Evolutionary conservation across 495 filamentous ascomycete genomes (phyloP).

Genomic region (Talaromyces nanjingensis): DNA sequence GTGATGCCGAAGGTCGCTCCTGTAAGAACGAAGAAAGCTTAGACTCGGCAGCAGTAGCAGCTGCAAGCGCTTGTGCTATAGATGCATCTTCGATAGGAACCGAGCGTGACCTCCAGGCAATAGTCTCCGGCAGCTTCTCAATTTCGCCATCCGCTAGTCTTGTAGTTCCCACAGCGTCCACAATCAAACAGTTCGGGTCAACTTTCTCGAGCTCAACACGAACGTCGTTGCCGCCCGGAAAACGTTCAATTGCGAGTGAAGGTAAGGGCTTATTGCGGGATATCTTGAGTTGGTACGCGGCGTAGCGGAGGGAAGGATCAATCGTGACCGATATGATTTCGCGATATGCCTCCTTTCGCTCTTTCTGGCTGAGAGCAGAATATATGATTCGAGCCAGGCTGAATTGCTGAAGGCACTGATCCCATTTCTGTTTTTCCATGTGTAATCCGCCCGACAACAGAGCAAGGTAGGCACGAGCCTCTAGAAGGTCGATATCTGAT

Average conservation of each 20-base stretch:
- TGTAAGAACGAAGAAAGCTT: conserved; percentile 43
- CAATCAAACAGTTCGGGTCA: conserved; percentile 60
- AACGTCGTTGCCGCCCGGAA: conserved; percentile 53
- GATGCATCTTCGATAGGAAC: conserved; percentile 87
- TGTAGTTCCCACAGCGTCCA: conserved; percentile 53
- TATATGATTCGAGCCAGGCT: conserved; percentile 79
- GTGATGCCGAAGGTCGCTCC: conserved; percentile 30
- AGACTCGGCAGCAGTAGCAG: conserved; percentile 46
- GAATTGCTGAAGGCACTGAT: conserved; percentile 66
- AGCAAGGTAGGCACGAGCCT: conserved; percentile 78
- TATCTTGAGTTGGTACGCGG: conserved; percentile 82
- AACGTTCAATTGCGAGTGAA: conserved; percentile 70
- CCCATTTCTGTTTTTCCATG: conserved; percentile 86
- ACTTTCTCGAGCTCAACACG: conserved; percentile 61
- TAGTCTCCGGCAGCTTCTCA: conserved; percentile 61
- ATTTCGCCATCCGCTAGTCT: conserved; percentile 40
- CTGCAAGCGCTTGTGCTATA: conserved; percentile 68
- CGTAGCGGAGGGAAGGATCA: conserved; percentile 90
- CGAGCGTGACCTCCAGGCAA: conserved; percentile 84
- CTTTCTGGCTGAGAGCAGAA: conserved; percentile 56
- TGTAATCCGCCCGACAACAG: conserved; percentile 65
- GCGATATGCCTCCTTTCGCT: conserved; percentile 67
- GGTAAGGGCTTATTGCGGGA: conserved; percentile 75
- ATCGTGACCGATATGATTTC: conserved; percentile 80
- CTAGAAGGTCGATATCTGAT: conserved; percentile 64